Conservation (phyloP, 179 eudicot genomes). For the Patellifolia procumbens region DNA sequence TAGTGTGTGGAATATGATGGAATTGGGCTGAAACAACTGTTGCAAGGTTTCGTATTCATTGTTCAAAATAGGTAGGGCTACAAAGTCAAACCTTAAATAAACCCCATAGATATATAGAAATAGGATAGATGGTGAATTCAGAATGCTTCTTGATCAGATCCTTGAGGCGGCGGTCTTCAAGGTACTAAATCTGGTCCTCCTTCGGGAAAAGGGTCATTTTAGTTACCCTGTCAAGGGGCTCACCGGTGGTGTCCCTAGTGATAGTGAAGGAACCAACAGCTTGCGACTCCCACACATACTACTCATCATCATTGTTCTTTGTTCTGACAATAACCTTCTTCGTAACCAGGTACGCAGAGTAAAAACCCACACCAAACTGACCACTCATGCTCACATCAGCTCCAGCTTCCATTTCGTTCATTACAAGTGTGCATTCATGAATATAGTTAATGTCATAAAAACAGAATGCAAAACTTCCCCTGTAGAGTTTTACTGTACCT, state of each 20-base stretch:
- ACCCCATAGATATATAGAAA: too few species aligned
- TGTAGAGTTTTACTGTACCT: too few species aligned
- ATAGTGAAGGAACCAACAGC: constrained; percentile 92
- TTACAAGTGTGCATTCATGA: too few species aligned
- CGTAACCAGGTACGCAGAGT: constrained; percentile 71
- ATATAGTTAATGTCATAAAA: too few species aligned
- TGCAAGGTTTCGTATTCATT: too few species aligned
- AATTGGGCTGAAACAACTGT: too few species aligned
- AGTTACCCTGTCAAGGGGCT: constrained; percentile 74
- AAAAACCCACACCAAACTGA: constrained; percentile 73
- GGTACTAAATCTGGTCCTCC: constrained; percentile 90
- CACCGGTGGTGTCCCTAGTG: constrained; percentile 72
- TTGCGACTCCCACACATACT: constrained; percentile 83
- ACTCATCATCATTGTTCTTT: constrained; percentile 83
- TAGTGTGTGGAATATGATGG: too few species aligned
- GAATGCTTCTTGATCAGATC: constrained; percentile 83
- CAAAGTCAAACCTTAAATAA: too few species aligned
- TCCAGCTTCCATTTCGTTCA: constrained; percentile 70
- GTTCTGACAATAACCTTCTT: constrained; percentile 68
- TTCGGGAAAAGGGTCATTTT: constrained; percentile 68
- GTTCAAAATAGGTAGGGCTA: too few species aligned
- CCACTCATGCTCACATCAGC: constrained; percentile 81
- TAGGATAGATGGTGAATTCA: constrained; percentile 85
- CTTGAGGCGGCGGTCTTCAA: constrained; percentile 78
- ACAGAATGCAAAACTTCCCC: too few species aligned